phyloP scores from a whole-genome alignment of 2,329 filamentous ascomycete genomes.

The Chaetomiaceae sp. region DNA sequence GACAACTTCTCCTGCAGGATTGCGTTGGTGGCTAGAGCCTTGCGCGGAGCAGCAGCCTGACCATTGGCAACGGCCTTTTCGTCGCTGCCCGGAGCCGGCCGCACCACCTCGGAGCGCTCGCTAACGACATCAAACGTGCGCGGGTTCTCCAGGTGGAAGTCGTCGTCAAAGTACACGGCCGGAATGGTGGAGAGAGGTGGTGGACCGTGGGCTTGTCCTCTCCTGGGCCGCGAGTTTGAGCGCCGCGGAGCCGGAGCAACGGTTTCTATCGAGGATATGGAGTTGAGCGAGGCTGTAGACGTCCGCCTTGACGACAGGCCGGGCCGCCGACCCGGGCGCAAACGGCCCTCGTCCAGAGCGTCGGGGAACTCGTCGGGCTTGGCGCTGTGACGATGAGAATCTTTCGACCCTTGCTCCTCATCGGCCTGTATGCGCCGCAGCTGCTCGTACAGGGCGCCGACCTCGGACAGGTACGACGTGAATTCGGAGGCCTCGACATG shows the following conservation, averaged over 20 bases:
- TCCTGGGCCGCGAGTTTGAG: conserved; percentile 43
- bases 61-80: conserved; percentile 53
- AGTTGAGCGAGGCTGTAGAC: conserved; percentile 42
- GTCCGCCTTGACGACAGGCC: conserved; percentile 33
- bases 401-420: conserved; percentile 54
- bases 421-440: conserved; percentile 77
- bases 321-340: conserved; percentile 40
- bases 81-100: conserved; percentile 52
- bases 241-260: conserved; percentile 36
- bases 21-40: conserved; percentile 89
- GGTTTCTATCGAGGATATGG: conserved; percentile 44
- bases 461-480: conserved; percentile 74
- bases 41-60: conserved; percentile 58
- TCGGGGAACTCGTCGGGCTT: conserved; percentile 40
- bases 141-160: conserved; percentile 93
- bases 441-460: conserved; percentile 82
- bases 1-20: conserved; percentile 97
- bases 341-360: conserved; percentile 36
- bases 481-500: conserved; percentile 77
- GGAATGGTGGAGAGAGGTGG: conserved; percentile 91
- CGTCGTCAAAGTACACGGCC: conserved; percentile 86
- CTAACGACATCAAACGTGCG: conserved; percentile 95
- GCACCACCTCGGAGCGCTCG: conserved; percentile 93
- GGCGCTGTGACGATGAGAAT: conserved; percentile 31
- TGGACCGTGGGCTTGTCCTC: conserved; percentile 61